phyloP scores from a whole-genome alignment of 2,329 filamentous ascomycete species.

The Gaeumannomyces tritici region DNA sequence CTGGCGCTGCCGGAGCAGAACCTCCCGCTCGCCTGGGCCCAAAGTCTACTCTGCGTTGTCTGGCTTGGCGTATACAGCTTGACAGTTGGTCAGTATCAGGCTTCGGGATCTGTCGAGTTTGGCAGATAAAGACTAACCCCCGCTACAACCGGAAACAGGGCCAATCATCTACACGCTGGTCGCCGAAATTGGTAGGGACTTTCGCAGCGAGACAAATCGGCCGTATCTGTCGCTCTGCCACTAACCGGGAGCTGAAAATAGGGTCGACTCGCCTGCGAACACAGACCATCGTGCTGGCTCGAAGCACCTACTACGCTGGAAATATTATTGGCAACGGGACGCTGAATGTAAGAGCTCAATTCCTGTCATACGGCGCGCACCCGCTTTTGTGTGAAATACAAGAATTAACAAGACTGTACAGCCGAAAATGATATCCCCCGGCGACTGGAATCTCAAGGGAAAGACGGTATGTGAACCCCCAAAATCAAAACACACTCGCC shows the following conservation, averaged over 20 bases:
- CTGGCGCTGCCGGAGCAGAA: slow-evolving; percentile 27
- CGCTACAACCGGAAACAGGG: slow-evolving; percentile 5
- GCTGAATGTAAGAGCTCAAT: too few species aligned
- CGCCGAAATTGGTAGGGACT: slow-evolving; percentile 24
- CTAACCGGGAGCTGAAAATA: too few species aligned
- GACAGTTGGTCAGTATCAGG: slow-evolving; percentile 18
- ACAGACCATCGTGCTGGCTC: slow-evolving; percentile 34
- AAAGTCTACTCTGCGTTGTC: slow-evolving; percentile 29
- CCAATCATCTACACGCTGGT: slow-evolving; percentile 35
- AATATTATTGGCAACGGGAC: slow-evolving; percentile 29
- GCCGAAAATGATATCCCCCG: slow-evolving; percentile 26
- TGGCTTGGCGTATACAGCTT: slow-evolving; percentile 34
- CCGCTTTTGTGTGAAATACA: too few species aligned
- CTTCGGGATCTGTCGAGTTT: too few species aligned
- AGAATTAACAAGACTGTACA: slow-evolving; percentile 14
- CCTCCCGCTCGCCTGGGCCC: slow-evolving; percentile 25
- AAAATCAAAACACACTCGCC: too few species aligned
- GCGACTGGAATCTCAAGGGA: slow-evolving; percentile 28
- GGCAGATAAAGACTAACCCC: too few species aligned
- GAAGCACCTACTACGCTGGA: slow-evolving; percentile 29
- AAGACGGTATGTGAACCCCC: slow-evolving; percentile 20
- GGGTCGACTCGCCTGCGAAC: slow-evolving; percentile 32
- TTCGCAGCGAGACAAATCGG: too few species aligned
- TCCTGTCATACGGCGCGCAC: too few species aligned
- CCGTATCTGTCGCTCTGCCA: too few species aligned